Evolutionary conservation across 2,329 filamentous ascomycete genomes (phyloP).

Genomic region (Alternaria rosae): DNA sequence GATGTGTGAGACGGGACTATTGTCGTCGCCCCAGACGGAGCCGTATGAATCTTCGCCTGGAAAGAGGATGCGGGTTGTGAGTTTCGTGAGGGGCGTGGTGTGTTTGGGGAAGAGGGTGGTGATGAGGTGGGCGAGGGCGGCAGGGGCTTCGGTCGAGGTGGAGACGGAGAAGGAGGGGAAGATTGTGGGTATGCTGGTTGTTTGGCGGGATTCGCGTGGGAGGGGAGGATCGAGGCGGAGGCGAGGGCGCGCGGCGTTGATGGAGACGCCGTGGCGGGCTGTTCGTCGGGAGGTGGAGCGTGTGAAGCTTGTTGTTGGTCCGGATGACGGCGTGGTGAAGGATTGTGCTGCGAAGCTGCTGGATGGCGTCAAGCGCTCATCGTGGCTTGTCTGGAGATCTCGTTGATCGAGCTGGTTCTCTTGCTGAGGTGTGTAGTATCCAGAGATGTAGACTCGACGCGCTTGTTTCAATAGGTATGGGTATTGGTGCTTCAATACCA

Average conservation of each 20-base stretch:
- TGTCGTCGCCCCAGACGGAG: slow-evolving; percentile 50
- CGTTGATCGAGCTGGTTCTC: slow-evolving; percentile 1
- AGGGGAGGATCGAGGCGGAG: slow-evolving; percentile 25
- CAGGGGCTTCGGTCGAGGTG: slow-evolving; percentile 27
- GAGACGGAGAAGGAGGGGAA: slow-evolving; percentile 25
- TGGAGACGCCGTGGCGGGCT: slow-evolving; percentile 2
- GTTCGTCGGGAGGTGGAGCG: background rate
- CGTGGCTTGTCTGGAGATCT: slow-evolving; percentile 14
- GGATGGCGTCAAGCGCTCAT: slow-evolving; percentile 22
- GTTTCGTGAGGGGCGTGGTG: slow-evolving; percentile 30
- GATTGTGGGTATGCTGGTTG: background rate
- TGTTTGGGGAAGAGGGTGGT: slow-evolving; percentile 38
- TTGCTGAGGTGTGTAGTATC: slow-evolving; percentile 41
- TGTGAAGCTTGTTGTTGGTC: slow-evolving; percentile 7
- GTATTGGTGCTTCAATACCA: slow-evolving; percentile 49
- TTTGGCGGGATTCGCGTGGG: background rate
- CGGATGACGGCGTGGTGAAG: slow-evolving; percentile 7
- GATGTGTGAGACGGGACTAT: slow-evolving; percentile 47
- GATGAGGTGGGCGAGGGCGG: slow-evolving; percentile 44
- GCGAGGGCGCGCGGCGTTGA: slow-evolving; percentile 20
- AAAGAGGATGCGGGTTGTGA: slow-evolving; percentile 53
- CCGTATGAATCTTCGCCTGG: slow-evolving; percentile 49
- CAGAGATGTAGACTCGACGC: slow-evolving; percentile 51
- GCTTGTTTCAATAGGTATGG: slow-evolving; percentile 52
- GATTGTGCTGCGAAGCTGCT: slow-evolving; percentile 22